Conservation (phyloP, 257 asterid genomes). For the Misopates orontium region DNA sequence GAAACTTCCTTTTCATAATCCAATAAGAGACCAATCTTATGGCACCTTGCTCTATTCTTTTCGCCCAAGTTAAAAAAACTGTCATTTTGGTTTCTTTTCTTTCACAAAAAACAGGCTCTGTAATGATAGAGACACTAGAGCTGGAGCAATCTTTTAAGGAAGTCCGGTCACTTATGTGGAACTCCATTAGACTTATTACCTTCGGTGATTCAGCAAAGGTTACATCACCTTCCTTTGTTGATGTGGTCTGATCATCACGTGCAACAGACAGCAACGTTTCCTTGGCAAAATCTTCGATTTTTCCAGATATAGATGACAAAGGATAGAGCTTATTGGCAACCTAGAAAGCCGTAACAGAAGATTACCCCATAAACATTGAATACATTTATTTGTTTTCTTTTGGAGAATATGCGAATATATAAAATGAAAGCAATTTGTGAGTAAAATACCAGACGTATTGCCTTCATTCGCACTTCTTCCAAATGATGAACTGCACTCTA, state of each 20-base stretch:
- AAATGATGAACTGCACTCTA: slow-evolving; percentile 88
- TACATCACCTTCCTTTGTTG: slow-evolving; percentile 50
- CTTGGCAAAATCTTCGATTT: slow-evolving; percentile 82
- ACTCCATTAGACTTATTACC: slow-evolving; percentile 42
- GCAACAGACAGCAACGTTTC: slow-evolving; percentile 76
- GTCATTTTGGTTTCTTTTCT: not conserved
- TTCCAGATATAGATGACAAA: slow-evolving; percentile 64
- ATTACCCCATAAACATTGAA: slow-evolving; percentile 2
- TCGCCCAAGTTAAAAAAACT: not conserved
- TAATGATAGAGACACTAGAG: slow-evolving; percentile 22
- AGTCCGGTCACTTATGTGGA: slow-evolving; percentile 14
- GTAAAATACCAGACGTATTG: slow-evolving; percentile 86
- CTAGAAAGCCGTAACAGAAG: slow-evolving; percentile 40
- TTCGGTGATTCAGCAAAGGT: slow-evolving; percentile 44
- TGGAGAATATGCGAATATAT: slow-evolving; percentile 17
- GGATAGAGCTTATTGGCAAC: slow-evolving; percentile 98
- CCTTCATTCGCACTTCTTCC: slow-evolving; percentile 99
- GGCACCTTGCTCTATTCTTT: not conserved
- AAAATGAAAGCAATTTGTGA: slow-evolving; percentile 24
- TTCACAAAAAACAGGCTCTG: not conserved
- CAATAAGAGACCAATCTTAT: slow-evolving; percentile 8
- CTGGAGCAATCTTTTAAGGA: slow-evolving; percentile 11
- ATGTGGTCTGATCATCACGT: slow-evolving; percentile 39
- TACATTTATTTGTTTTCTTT: not conserved
- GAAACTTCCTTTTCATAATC: not conserved